Conservation (phyloP, 768 basidiomycete genomes). For the Cystobasidium ongulense region DNA sequence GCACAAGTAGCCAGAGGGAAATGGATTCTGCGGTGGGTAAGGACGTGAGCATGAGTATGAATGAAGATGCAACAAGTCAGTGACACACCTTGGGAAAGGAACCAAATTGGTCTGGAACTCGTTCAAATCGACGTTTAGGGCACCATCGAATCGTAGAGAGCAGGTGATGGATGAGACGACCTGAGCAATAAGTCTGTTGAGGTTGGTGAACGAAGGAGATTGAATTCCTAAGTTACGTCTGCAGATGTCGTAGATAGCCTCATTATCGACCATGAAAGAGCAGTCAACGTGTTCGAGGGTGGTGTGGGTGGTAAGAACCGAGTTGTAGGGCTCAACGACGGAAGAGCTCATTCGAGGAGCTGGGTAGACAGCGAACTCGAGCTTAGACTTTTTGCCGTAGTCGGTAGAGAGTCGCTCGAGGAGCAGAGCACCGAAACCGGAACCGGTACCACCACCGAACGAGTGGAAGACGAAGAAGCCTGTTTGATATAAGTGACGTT, state of each 20-base stretch:
- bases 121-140: constrained; percentile 90
- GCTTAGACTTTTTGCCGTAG: constrained; percentile 98
- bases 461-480: constrained; percentile 99
- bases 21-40: constrained; percentile 60
- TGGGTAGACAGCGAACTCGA: constrained; percentile 97
- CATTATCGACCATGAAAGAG: constrained; percentile 99
- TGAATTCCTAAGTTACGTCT: constrained; percentile 80
- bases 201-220: constrained; percentile 81
- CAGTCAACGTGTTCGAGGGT: constrained; percentile 99
- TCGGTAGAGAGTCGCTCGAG: constrained; percentile 94
- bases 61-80: neutral
- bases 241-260: constrained; percentile 98
- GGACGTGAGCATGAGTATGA: constrained; percentile 46
- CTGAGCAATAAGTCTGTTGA: constrained; percentile 94
- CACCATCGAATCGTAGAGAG: constrained; percentile 92
- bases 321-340: constrained; percentile 97
- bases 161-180: constrained; percentile 97
- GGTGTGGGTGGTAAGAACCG: constrained; percentile 82
- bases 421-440: constrained; percentile 94
- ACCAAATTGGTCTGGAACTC: constrained; percentile 99
- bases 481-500: neutral
- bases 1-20: constrained; percentile 68
- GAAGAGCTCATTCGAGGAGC: constrained; percentile 55
- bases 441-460: constrained; percentile 98
- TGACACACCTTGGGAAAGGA: constrained; percentile 53